Evolutionary conservation across 345 rosid genomes (phyloP).

Genomic region (Populus simonii): DNA sequence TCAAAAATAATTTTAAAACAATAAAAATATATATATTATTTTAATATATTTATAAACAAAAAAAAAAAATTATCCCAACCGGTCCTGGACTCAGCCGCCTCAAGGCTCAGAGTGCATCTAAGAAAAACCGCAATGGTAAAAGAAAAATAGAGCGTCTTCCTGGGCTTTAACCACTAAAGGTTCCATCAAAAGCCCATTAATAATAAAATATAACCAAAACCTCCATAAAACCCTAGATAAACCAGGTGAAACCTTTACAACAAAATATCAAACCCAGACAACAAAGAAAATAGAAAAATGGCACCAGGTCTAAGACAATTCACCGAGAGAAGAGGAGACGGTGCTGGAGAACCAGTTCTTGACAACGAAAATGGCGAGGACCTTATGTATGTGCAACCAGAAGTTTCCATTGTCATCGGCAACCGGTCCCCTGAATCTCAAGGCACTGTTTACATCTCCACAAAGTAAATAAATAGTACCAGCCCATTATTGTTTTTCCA

Average conservation of each 20-base stretch:
- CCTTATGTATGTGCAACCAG: constrained; percentile 62
- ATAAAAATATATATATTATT: no score
- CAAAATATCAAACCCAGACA: not conserved
- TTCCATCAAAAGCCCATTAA: not conserved
- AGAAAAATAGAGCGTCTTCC: no score
- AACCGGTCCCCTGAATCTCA: constrained; percentile 58
- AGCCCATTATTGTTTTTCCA: not conserved
- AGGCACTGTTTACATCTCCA: constrained; percentile 89
- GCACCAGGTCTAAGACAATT: constrained; percentile 65
- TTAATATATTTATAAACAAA: no score
- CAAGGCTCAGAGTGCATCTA: no score
- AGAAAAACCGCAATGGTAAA: no score
- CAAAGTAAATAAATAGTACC: constrained; percentile 34
- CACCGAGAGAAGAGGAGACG: constrained; percentile 48
- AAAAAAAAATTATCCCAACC: no score
- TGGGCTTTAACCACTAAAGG: not conserved
- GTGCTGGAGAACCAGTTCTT: constrained; percentile 62
- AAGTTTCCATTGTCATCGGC: constrained; percentile 71
- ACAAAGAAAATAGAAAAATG: constrained; percentile 28
- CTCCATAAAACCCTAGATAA: not conserved
- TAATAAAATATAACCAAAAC: not conserved
- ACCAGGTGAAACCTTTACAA: not conserved
- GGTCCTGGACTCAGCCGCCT: no score
- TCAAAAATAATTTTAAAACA: no score
- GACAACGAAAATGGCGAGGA: constrained; percentile 69